phyloP scores from a whole-genome alignment of 306 rosid genomes.

The Gynostemma pentaphyllum region DNA sequence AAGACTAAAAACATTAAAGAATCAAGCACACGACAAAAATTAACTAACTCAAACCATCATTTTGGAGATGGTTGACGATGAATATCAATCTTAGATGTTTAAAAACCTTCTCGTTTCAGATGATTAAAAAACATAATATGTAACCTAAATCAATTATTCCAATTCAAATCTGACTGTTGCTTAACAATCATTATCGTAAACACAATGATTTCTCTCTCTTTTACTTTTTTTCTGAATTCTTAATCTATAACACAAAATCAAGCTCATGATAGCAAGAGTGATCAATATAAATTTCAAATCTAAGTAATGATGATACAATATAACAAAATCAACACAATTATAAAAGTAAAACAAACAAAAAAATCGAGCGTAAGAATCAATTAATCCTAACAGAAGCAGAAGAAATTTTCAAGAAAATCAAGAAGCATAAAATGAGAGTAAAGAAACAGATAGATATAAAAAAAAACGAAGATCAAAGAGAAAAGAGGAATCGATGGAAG shows the following conservation, averaged over 20 bases:
- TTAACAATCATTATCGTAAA: neutral
- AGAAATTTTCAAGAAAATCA: neutral
- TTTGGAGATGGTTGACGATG: neutral
- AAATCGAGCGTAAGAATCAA: neutral
- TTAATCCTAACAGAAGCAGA: neutral
- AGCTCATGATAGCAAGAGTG: neutral
- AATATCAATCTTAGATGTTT: neutral
- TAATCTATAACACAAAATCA: neutral
- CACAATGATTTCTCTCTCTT: neutral
- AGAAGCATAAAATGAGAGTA: neutral
- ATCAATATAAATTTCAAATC: neutral
- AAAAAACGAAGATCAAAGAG: neutral
- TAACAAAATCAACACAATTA: neutral
- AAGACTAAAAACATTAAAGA: neutral
- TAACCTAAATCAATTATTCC: neutral
- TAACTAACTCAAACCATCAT: neutral
- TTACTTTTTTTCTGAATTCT: neutral
- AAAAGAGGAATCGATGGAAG: neutral
- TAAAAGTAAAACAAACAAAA: neutral
- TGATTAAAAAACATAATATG: neutral
- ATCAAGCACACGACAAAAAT: neutral
- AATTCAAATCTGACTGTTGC: neutral
- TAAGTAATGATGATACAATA: neutral
- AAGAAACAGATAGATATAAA: neutral
- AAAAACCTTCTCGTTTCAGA: too few relatives aligned